Base-by-base conservation (phyloP, 2,329 filamentous ascomycete species). In the Zalaria sp. region DNA sequence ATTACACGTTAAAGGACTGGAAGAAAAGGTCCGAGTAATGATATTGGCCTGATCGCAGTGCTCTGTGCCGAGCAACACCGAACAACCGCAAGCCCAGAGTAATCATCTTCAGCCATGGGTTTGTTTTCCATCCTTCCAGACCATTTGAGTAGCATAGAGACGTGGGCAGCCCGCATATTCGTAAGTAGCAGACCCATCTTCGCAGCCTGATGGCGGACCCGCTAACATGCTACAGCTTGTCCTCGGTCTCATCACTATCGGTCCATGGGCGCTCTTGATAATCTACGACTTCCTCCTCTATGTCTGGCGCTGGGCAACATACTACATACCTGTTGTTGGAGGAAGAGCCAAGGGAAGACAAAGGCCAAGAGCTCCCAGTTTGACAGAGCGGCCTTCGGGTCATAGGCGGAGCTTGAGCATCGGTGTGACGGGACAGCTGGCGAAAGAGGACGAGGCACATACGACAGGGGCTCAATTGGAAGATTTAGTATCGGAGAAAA, bases 51-150 rank as follows among this genome's bases (percentile, higher is more conserved):
- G n/a, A 11, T 18, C 10, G 11, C 34, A 37, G 9, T 31, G 41
- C 40, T 26, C 38, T 42, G 32, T n/a, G 25, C 18, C 8, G 8
- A n/a, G 28, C 10, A 39, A 34, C 25, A 10, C 31, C 31, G 37
- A 10, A 28, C 11, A 35, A 35, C 40, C 37, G 39, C 25, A 37
- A 25, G 34, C 35, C 32, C 37, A 35, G 25, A 34, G 10, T 37
- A 27, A 26, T 40, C 36, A 5, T 38, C 27, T 8, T 27, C 41
- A 39, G 18, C 2, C 2, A 82, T 82, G 79, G 71, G 72, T 36
- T 71, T 74, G 66, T 75, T 77, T 48, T 81, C 78, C 2, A 71
- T 83, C 44, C 68, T 83, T 29, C 79, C 79, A 1, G 63, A 69
- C 11, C 64, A 69, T 43, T 64, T 80, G 41, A 68, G 64, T 35